These are phyloP conservation scores for Ophiobolus disseminans DNA, from an alignment of 2,329 filamentous ascomycete genomes.

Conservation along the genomic window DNA sequence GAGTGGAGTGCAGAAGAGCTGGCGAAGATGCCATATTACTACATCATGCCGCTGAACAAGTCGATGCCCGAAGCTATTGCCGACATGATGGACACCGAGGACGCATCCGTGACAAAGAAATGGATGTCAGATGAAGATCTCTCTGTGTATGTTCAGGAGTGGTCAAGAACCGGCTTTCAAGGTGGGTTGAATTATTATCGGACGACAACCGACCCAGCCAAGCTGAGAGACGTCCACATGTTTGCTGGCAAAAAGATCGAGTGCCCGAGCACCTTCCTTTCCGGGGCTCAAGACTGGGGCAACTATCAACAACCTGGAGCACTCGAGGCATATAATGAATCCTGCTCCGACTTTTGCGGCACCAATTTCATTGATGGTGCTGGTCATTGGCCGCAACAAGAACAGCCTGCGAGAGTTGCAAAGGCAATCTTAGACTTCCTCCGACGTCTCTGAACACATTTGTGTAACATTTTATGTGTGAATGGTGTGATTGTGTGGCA, in stretches of 20 bases:
- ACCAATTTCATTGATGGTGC: constrained; percentile 63
- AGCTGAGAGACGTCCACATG: constrained; percentile 61
- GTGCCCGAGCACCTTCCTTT: constrained; percentile 68
- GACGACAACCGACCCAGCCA: constrained; percentile 60
- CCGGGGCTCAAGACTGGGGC: constrained; percentile 70
- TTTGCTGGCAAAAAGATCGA: constrained; percentile 68
- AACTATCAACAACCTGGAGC: constrained; percentile 72
- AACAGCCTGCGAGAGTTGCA: constrained; percentile 64
- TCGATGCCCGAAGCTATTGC: constrained; percentile 67
- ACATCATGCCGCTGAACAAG: constrained; percentile 66
- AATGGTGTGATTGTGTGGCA: background rate
- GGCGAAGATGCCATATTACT: constrained; percentile 69
- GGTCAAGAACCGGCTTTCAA: constrained; percentile 68
- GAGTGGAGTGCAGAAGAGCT: constrained; percentile 66
- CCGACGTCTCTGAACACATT: constrained; percentile 13
- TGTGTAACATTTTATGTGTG: background rate
- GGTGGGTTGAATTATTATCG: constrained; percentile 73
- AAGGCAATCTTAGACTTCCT: constrained; percentile 56
- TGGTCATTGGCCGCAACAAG: constrained; percentile 75
- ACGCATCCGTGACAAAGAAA: constrained; percentile 52
- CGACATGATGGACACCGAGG: constrained; percentile 62
- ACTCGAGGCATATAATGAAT: constrained; percentile 62
- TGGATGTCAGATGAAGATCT: constrained; percentile 69
- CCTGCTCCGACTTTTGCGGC: constrained; percentile 63
- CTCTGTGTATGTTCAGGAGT: constrained; percentile 67